Evolutionary conservation across 768 basidiomycete genomes (phyloP), one percentile per base, ranked within the genome.

Genomic region (Amanita muscaria): DNA sequence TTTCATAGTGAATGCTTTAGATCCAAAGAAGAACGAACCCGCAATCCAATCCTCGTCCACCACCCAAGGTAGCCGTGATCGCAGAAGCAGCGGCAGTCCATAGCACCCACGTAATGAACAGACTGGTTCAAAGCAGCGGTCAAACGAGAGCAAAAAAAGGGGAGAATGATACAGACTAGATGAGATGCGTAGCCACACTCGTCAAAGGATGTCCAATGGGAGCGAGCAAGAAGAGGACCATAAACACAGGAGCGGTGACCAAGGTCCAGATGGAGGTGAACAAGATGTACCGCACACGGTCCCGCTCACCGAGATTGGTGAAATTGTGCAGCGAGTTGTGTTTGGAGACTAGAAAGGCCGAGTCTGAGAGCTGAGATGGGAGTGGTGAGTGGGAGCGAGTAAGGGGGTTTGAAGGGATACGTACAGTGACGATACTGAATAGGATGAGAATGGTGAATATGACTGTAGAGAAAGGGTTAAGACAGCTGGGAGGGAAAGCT

Each of bases 201-300:
- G 74, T 77, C 44, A 82, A 37, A 23, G 76, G 47, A 19, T 63
- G 69, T 24, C 74, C 74, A 10, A 68, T 54, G 9, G 77, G 63
- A 15, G 70, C 63, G 48, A 69, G 59, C 32, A 74, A 57, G 66
- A 87, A 84, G 43, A 81, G 61, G 16, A 69, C 46, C 31, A 79
- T 58, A 62, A 73, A 79, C 35, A 77, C 34, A 4, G 67, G 52
- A 31, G 74, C 69, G 30, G 80, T 64, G 40, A 79, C 53, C 9
- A 82, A 60, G 0, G 83, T 88, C 85, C 85, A 88, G 54, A 68
- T 67, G 9, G 81, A 81, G n/a, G 69, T 55, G 67, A 89, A 88
- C 25, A 85, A 67, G 32, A 79, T 64, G 64, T 77, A 87, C 27
- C 75, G 71, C 1, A 82, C 76, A 37, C 82, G 74, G 54, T 81